Evolutionary conservation across 2,329 filamentous ascomycete genomes (phyloP), one percentile per base, ranked within the genome.

Genomic region (Escovopsis sp.): DNA sequence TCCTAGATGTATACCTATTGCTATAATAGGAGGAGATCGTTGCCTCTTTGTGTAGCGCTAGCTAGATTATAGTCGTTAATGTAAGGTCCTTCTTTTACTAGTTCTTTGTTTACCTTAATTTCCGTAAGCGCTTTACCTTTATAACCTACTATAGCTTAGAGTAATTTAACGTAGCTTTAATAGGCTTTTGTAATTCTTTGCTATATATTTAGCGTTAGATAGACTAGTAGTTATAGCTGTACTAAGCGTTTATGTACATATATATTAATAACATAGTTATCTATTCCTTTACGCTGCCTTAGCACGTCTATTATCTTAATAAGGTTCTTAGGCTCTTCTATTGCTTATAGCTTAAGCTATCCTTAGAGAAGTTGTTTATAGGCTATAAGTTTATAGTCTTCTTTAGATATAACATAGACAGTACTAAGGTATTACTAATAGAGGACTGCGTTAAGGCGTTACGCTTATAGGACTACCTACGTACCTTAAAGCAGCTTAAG

Each of bases 101-200:
- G n/a, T n/a, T n/a, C n/a, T n/a, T n/a, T n/a, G n/a, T n/a, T n/a
- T n/a, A n/a, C n/a, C n/a, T n/a, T n/a, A n/a, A n/a, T n/a, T n/a
- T n/a, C 13, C 13, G 13, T 6, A 6, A 29, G 27, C 8, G 14
- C 23, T 21, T 21, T 21, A 21, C 19, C 19, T 21, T 5, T 5
- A 18, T 31, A 6, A 13, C 30, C 15, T 21, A 4, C 27, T 37
- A 18, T 35, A 40, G 25, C 21, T 31, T 35, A 35, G 18, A 37
- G 17, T 27, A 26, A 34, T 7, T 11, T 3, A 14, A 26, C 27
- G 27, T 25, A 16, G 16, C 18, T 29, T 19, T 35, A 35, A 35
- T 29, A 29, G 14, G 19, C n/a, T 30, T 29, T 29, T 35, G 30
- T 30, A 16, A 34, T 14, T 27, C 25, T 16, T 26, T 27, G 16